Percentiles rank a stretch among this genome's conserved stretches.
phyloP scores from a whole-genome alignment of 116 monocot genomes.

The Dioscorea cayenensis region DNA sequence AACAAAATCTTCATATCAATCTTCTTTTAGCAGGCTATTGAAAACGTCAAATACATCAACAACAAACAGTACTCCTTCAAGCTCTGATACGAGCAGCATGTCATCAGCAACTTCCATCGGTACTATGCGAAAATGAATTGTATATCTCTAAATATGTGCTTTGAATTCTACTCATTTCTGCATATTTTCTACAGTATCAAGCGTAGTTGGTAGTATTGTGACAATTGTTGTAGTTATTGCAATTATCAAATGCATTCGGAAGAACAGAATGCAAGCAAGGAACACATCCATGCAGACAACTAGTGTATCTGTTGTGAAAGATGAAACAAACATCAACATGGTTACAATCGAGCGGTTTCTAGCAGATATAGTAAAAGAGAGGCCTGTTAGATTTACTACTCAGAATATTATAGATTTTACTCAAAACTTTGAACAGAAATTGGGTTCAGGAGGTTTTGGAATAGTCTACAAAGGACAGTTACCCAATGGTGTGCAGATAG shows the following conservation, averaged over 20 bases:
- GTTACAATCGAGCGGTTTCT: constrained; percentile 13
- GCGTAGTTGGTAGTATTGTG: not conserved
- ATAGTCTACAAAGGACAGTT: constrained; percentile 21
- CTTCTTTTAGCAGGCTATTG: too few relatives aligned
- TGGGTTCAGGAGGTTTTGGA: constrained; percentile 21
- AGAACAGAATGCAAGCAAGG: not conserved
- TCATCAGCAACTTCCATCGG: not conserved
- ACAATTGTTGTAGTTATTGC: not conserved
- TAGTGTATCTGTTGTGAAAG: not conserved
- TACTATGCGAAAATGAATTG: not conserved
- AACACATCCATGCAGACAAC: not conserved
- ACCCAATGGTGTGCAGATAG: constrained; percentile 6
- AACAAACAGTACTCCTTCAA: not conserved
- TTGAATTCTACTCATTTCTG: not conserved
- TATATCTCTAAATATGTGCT: not conserved
- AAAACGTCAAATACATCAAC: not conserved
- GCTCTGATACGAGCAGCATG: not conserved
- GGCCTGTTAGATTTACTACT: constrained; percentile 13
- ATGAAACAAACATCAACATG: not conserved
- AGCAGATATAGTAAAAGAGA: constrained; percentile 7
- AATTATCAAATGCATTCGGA: not conserved
- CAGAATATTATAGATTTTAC: constrained; percentile 10
- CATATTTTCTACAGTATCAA: not conserved
- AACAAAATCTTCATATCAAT: too few relatives aligned
- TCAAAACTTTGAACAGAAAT: not conserved